Conservation (phyloP, 108 stramenopile species). For the Skeletonema potamos region DNA sequence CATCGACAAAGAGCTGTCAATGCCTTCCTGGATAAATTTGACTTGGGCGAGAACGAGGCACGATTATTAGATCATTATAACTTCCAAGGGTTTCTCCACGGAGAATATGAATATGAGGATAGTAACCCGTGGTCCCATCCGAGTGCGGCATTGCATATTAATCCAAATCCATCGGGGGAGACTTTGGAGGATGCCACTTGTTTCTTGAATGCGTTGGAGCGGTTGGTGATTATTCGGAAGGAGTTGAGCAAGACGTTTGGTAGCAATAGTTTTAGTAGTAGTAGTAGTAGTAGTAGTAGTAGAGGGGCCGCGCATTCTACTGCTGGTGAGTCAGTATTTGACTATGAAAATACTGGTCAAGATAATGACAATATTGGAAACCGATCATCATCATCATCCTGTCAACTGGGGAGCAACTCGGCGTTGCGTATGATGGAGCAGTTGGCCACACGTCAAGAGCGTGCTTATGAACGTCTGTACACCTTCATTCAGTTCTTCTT, state of each 20-base stretch:
- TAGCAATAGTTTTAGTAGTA: neutral
- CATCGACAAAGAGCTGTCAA: conserved; percentile 62
- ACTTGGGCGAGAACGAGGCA: conserved; percentile 78
- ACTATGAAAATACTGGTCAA: neutral
- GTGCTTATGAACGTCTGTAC: conserved; percentile 86
- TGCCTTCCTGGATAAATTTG: conserved; percentile 82
- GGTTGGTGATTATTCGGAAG: conserved; percentile 62
- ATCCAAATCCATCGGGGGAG: conserved; percentile 14
- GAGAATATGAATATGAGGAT: conserved; percentile 2
- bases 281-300: neutral
- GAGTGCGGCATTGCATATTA: conserved; percentile 13
- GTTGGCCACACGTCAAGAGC: conserved; percentile 78
- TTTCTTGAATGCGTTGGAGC: conserved; percentile 75
- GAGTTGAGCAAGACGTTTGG: conserved; percentile 73
- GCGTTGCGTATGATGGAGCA: conserved; percentile 87
- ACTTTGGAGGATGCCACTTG: conserved; percentile 57
- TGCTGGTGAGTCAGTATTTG: neutral
- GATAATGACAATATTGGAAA: neutral
- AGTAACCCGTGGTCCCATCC: conserved; percentile 29
- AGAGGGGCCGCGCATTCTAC: neutral
- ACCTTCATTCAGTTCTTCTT: conserved; percentile 76
- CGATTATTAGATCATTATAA: conserved; percentile 71
- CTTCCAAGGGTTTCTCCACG: conserved; percentile 58
- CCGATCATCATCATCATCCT: neutral
- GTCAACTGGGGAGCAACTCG: conserved; percentile 62